These are phyloP conservation scores for Aspergillus heteromorphus DNA, from an alignment of 495 filamentous ascomycete species.

Conservation along the genomic window DNA sequence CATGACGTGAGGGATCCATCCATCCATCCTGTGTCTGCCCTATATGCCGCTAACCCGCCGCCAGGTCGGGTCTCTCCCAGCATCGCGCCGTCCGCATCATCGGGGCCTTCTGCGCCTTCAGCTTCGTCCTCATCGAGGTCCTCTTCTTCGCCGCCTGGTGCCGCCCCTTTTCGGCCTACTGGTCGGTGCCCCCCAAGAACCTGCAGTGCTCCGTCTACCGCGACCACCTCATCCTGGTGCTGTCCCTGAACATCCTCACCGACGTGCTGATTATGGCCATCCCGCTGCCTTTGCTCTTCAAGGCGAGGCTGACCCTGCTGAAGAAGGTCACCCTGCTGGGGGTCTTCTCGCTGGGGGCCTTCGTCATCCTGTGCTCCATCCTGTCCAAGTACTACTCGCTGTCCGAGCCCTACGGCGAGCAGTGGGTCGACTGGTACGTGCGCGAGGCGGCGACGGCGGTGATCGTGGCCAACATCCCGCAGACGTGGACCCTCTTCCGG, in stretches of 20 bases:
- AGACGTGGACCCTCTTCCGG: constrained; percentile 47
- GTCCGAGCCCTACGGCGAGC: constrained; percentile 37
- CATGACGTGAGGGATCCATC: constrained; percentile 40
- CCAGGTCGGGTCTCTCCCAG: constrained; percentile 24
- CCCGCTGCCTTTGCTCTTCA: constrained; percentile 49
- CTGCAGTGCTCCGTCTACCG: constrained; percentile 10
- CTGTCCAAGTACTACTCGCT: constrained; percentile 57
- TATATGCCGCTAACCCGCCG: background rate
- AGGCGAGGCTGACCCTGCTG: constrained; percentile 32
- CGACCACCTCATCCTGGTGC: constrained; percentile 51
- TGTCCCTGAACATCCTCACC: constrained; percentile 54
- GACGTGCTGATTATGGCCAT: constrained; percentile 52
- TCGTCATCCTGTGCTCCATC: constrained; percentile 51
- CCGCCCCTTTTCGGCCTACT: constrained; percentile 49
- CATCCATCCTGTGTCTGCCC: background rate
- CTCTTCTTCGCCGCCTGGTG: constrained; percentile 56
- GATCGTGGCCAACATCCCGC: constrained; percentile 52
- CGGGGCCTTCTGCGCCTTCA: constrained; percentile 41
- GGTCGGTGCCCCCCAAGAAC: constrained; percentile 30
- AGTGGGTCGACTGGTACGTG: constrained; percentile 55
- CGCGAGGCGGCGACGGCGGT: constrained; percentile 53
- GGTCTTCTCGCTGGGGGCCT: constrained; percentile 45
- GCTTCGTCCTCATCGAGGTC: constrained; percentile 50
- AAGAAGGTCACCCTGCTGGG: constrained; percentile 44
- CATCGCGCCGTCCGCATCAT: constrained; percentile 46